Percentiles rank a stretch among this genome's conserved stretches.
Evolutionary conservation across 164 flowering plant species (phyloP).

Genomic region (Vitis riparia): DNA sequence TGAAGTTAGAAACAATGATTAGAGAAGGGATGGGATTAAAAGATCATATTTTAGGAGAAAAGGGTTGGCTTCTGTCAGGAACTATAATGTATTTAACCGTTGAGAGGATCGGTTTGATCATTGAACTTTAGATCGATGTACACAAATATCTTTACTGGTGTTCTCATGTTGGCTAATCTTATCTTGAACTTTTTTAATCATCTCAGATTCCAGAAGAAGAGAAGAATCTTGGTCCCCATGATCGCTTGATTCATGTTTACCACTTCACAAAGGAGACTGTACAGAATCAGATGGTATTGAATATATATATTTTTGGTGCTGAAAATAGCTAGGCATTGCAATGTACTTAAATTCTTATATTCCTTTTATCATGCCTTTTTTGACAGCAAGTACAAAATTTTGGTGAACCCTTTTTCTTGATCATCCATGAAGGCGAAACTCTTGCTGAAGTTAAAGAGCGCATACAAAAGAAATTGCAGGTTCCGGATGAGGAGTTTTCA

Average conservation of each 20-base stretch:
- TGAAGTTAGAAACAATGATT: no score
- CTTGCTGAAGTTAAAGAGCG: constrained; percentile 82
- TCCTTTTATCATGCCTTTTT: background rate
- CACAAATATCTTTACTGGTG: background rate
- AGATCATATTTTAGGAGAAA: no score
- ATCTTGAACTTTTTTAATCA: constrained; percentile 3
- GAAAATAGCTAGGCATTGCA: no score
- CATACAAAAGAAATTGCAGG: constrained; percentile 87
- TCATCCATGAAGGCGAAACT: constrained; percentile 91
- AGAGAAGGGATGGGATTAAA: no score
- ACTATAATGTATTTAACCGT: no score
- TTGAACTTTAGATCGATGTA: no score
- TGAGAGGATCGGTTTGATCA: no score
- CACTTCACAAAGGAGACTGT: constrained; percentile 86
- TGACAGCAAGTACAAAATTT: constrained; percentile 92
- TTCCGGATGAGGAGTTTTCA: constrained; percentile 86
- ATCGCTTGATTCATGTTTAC: constrained; percentile 93
- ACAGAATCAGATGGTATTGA: constrained; percentile 77
- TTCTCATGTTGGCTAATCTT: background rate
- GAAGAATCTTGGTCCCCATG: constrained; percentile 86
- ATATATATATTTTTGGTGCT: background rate
- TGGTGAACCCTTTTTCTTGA: constrained; percentile 96
- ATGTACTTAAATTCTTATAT: background rate
- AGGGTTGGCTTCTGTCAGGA: no score
- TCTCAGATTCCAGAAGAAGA: constrained; percentile 97